Percentiles rank a stretch among this genome's conserved stretches.
Conservation (phyloP, 176 grass and related monocot species). For the Microstegium vimineum region DNA sequence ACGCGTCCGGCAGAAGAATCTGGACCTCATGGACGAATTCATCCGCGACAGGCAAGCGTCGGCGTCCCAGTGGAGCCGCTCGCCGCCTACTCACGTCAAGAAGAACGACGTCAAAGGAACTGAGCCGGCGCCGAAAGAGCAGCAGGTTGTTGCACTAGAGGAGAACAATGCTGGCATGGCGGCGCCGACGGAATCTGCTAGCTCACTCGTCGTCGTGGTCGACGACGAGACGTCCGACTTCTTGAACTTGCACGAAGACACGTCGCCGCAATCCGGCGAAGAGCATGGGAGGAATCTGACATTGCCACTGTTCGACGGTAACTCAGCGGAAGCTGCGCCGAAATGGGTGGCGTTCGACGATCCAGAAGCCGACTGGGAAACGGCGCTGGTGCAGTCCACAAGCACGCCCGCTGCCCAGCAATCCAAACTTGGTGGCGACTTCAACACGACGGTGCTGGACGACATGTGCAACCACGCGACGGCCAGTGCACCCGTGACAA, state of each 20-base stretch:
- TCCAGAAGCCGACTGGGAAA: constrained; percentile 37
- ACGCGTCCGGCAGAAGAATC: constrained; percentile 54
- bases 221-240: constrained; percentile 35
- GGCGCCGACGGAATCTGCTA: not conserved
- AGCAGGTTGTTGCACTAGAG: not conserved
- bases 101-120: constrained; percentile 11
- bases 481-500: not conserved
- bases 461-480: constrained; percentile 32
- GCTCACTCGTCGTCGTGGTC: not conserved
- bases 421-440: constrained; percentile 36
- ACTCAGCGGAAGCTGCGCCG: not conserved
- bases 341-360: constrained; percentile 57
- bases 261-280: constrained; percentile 6
- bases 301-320: constrained; percentile 34
- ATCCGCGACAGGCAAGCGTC: constrained; percentile 44
- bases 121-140: constrained; percentile 1
- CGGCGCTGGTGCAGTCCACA: constrained; percentile 32
- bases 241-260: constrained; percentile 46
- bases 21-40: constrained; percentile 78
- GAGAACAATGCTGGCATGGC: not conserved
- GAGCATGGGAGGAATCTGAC: constrained; percentile 42
- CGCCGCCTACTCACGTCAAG: not conserved
- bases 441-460: constrained; percentile 46
- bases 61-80: not conserved
- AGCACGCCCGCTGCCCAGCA: constrained; percentile 31